Percentiles rank a stretch among this genome's conserved stretches.
phyloP scores from a whole-genome alignment of 208 protist species.

The Tritrichomonas musculus region DNA sequence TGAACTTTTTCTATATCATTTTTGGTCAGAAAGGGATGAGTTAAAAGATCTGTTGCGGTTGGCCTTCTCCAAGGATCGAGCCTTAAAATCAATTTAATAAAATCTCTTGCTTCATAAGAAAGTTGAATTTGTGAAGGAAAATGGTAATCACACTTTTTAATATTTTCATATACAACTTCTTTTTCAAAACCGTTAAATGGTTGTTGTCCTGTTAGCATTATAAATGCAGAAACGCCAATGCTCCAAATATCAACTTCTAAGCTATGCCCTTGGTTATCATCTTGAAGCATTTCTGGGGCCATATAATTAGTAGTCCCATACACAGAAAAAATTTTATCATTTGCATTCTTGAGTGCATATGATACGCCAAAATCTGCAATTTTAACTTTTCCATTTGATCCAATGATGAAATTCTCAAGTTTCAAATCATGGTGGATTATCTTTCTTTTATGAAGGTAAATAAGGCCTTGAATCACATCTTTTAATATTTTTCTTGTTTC shows the following conservation, averaged over 20 bases:
- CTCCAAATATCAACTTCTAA: constrained; percentile 94
- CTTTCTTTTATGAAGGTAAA: constrained; percentile 27
- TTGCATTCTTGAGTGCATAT: constrained; percentile 68
- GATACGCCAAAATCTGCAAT: constrained; percentile 87
- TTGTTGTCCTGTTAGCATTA: constrained; percentile 70
- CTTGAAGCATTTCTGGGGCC: neutral
- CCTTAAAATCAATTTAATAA: constrained; percentile 70
- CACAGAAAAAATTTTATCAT: constrained; percentile 67
- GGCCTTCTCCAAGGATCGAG: constrained; percentile 64
- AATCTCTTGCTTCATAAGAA: constrained; percentile 62
- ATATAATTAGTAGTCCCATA: constrained; percentile 26
- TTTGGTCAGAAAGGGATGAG: constrained; percentile 74
- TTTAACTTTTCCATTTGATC: no score
- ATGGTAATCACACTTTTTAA: constrained; percentile 74
- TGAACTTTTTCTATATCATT: no score
- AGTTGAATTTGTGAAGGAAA: constrained; percentile 69
- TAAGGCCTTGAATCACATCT: neutral
- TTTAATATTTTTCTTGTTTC: no score
- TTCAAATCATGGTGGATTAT: constrained; percentile 93
- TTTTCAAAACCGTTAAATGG: constrained; percentile 91
- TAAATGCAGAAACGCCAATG: constrained; percentile 85
- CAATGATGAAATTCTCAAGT: constrained; percentile 83
- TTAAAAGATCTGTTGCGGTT: constrained; percentile 67
- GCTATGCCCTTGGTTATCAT: constrained; percentile 66
- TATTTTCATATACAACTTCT: constrained; percentile 84